Conservation (phyloP, 768 basidiomycete species). For the Termitomyces sp. region DNA sequence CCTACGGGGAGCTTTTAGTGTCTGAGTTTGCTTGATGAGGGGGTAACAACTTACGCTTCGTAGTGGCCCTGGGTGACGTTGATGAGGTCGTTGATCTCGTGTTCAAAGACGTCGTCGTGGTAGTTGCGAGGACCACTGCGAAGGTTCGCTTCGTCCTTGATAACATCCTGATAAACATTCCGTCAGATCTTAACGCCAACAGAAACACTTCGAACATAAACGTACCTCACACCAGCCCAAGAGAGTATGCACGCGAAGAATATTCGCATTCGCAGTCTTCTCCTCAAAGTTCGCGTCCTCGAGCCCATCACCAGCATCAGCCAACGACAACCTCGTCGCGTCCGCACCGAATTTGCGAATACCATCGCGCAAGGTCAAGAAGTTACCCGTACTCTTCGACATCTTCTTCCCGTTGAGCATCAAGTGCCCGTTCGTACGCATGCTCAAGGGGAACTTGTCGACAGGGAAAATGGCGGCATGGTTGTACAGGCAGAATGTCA, state of each 20-base stretch:
- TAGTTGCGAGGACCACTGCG: constrained; percentile 75
- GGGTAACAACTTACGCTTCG: constrained; percentile 56
- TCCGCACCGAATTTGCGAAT: constrained; percentile 97
- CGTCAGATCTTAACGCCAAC: constrained; percentile 34
- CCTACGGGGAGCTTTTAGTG: constrained; percentile 37
- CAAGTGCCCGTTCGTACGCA: constrained; percentile 95
- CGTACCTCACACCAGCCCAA: constrained; percentile 88
- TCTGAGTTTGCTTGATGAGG: background rate
- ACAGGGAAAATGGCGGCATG: constrained; percentile 94
- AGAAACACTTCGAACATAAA: constrained; percentile 35
- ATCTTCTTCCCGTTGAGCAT: constrained; percentile 99
- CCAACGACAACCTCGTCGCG: constrained; percentile 86
- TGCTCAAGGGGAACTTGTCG: constrained; percentile 86
- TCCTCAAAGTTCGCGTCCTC: constrained; percentile 99
- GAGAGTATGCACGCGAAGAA: constrained; percentile 88
- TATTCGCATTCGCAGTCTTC: constrained; percentile 95
- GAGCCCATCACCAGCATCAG: constrained; percentile 95
- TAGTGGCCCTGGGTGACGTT: constrained; percentile 80
- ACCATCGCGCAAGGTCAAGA: constrained; percentile 84
- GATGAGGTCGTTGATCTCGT: constrained; percentile 87
- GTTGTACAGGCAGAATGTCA: constrained; percentile 92
- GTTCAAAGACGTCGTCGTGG: constrained; percentile 88
- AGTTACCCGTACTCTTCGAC: constrained; percentile 97
- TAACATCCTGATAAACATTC: constrained; percentile 63
- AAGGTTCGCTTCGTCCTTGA: constrained; percentile 66